Evolutionary conservation across 1,284 basidiomycete genomes (phyloP), one percentile per base, ranked within the genome.

Genomic region (Apiotrichum veenhuisii): DNA sequence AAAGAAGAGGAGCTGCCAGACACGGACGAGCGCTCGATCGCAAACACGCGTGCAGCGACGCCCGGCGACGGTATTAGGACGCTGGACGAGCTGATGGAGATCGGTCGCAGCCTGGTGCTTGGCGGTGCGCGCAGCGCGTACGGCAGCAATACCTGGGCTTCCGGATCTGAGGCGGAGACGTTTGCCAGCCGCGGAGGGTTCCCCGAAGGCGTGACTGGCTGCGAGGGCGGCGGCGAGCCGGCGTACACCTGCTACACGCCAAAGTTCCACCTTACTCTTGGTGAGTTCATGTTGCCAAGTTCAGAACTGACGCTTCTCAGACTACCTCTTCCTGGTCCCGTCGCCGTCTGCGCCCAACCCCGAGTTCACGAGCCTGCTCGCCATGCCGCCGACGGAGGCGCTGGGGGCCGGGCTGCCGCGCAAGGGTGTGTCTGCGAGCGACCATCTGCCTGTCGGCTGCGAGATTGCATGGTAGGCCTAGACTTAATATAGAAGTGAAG

Each of bases 391-490:
- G 20, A 82, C 82, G n/a, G 78, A 82, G 51, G 82, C 85, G 50
- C 80, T 96, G 11, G 81, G 80, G 9, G 81, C 82, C 11, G 93
- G 92, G 10, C 76, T 97, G 43, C 93, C 93, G n/a, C 81, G 84
- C 66, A 84, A 83, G 63, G 85, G 84, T 18, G 81, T 93, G 26
- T 88, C 87, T 64, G 89, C 88, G 12, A 91, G 89, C 66, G 93
- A 97, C 75, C 93, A 97, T 71, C 80, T 92, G 58, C 87, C 87
- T 1, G 80, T 96, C 12, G 85, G 83, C 42, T 72, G 68, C 42
- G 72, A 72, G 47, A 37, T 63, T 38, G 53, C 41, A 5, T 65
- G 63, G 63, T 55, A 51, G 34, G n/a, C n/a, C n/a, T n/a, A n/a
- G n/a, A n/a, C n/a, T n/a, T n/a, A n/a, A n/a, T n/a, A n/a, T n/a